phyloP scores from a whole-genome alignment of 768 basidiomycete genomes.

The Leccinum ochraceum region DNA sequence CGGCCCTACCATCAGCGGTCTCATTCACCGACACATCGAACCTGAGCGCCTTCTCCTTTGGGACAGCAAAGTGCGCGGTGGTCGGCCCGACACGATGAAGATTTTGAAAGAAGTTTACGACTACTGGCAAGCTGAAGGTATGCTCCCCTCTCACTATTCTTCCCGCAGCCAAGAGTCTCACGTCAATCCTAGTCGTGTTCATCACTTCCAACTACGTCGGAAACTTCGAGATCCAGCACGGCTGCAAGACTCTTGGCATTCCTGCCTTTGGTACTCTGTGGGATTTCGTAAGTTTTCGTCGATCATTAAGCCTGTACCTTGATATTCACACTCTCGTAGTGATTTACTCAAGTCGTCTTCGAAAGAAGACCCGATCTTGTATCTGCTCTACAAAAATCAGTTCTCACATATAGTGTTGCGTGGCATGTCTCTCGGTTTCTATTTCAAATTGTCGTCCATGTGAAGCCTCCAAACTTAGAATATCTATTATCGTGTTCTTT shows the following conservation, averaged over 20 bases:
- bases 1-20: conserved; percentile 72
- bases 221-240: conserved; percentile 78
- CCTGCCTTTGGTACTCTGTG: conserved; percentile 70
- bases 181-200: conserved; percentile 56
- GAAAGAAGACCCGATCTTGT: not conserved
- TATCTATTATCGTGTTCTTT: conserved; percentile 1
- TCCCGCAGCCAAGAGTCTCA: not conserved
- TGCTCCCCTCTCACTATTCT: conserved; percentile 1
- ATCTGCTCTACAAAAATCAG: not conserved
- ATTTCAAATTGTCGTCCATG: conserved; percentile 11
- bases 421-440: conserved; percentile 5
- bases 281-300: conserved; percentile 52
- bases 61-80: conserved; percentile 75
- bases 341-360: conserved; percentile 9
- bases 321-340: conserved; percentile 20
- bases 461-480: conserved; percentile 2
- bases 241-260: conserved; percentile 68
- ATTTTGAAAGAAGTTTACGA: conserved; percentile 67
- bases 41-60: conserved; percentile 75
- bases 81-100: conserved; percentile 78
- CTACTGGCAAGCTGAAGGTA: conserved; percentile 73
- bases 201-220: conserved; percentile 84
- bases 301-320: conserved; percentile 5
- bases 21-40: conserved; percentile 70
- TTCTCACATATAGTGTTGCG: conserved; percentile 6